Base-by-base conservation (phyloP, 768 basidiomycete genomes). In the Hericium alpestre region DNA sequence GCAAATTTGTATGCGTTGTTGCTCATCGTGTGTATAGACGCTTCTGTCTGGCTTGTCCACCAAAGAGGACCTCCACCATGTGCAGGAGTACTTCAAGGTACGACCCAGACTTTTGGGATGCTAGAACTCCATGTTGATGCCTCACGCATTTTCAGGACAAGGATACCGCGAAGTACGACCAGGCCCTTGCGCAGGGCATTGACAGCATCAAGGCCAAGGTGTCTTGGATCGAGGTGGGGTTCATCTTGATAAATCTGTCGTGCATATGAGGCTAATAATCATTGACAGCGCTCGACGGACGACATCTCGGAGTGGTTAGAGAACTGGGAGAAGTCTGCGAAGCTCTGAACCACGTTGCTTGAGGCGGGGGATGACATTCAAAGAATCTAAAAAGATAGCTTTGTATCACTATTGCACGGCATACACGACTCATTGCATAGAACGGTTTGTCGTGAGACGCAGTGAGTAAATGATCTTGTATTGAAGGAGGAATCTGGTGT, bases 81-180 rank as follows among this genome's bases (percentile, higher is more conserved):
- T 58, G 12, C 57, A 63, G 46, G 55, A 27, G 10, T 63, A 61
- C 53, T 63, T 63, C 50, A 56, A 58, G 54, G 61, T 61, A 46
- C 1, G 59, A 20, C 8, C 38, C 5, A 1, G 12, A 9, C 15
- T 12, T 6, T n/a, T 46, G 2, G 2, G 0, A 23, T 22, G 25
- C 38, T 3, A 4, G 2, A 27, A 9, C 2, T 1, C 16, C 37
- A 23, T n/a, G 5, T 13, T 20, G n/a, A 23, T 2, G 12, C 18
- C 13, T 50, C 27, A 32, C 16, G 2, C 10, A 13, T 7, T 48
- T 12, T 22, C 22, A 62, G 62, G 57, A 49, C 43, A 63, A 63
- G 39, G 57, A 63, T 16, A 58, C 27, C 49, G 16, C 51, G 38
- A 61, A 54, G 50, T 63, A 56, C 38, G 58, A 63, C 23, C 59